Evolutionary conservation across 2,329 filamentous ascomycete genomes (phyloP).

Genomic region (Neofusicoccum kwambonambiense): DNA sequence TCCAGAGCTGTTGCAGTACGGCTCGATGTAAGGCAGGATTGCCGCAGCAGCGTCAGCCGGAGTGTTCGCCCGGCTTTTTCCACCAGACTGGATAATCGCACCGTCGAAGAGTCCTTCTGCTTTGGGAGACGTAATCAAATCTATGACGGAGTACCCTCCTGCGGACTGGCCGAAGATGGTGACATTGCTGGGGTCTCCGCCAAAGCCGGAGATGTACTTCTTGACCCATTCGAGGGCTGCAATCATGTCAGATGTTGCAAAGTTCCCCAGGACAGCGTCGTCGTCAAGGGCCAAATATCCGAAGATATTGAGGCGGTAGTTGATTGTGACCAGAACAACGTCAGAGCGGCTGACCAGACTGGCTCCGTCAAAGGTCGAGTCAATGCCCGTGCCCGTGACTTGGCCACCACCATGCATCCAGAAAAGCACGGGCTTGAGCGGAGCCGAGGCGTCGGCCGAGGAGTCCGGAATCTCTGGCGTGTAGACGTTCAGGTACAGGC

Average conservation of each 20-base stretch:
- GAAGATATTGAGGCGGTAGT: constrained; percentile 74
- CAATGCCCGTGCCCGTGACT: constrained; percentile 19
- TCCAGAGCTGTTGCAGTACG: constrained; percentile 29
- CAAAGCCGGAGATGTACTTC: constrained; percentile 38
- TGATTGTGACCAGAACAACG: constrained; percentile 73
- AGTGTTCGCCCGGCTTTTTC: constrained; percentile 29
- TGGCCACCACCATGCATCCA: constrained; percentile 19
- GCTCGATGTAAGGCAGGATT: background rate
- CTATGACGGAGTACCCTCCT: constrained; percentile 39
- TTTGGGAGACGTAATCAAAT: constrained; percentile 21
- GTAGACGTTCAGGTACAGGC: constrained; percentile 40
- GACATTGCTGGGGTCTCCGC: constrained; percentile 38
- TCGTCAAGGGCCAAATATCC: constrained; percentile 61
- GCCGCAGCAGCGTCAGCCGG: constrained; percentile 30
- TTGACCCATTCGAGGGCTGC: constrained; percentile 39
- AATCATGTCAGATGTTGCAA: constrained; percentile 35
- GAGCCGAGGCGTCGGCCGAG: constrained; percentile 29
- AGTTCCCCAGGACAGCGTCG: constrained; percentile 50
- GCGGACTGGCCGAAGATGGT: constrained; percentile 50
- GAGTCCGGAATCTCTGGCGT: constrained; percentile 34
- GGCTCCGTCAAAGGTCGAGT: constrained; percentile 30
- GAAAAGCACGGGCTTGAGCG: constrained; percentile 38
- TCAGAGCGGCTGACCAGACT: constrained; percentile 41
- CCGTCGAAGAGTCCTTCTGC: constrained; percentile 39
- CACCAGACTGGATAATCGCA: constrained; percentile 41